Evolutionary conservation across 2,329 filamentous ascomycete genomes (phyloP).

Genomic region (Fusarium newnesense): DNA sequence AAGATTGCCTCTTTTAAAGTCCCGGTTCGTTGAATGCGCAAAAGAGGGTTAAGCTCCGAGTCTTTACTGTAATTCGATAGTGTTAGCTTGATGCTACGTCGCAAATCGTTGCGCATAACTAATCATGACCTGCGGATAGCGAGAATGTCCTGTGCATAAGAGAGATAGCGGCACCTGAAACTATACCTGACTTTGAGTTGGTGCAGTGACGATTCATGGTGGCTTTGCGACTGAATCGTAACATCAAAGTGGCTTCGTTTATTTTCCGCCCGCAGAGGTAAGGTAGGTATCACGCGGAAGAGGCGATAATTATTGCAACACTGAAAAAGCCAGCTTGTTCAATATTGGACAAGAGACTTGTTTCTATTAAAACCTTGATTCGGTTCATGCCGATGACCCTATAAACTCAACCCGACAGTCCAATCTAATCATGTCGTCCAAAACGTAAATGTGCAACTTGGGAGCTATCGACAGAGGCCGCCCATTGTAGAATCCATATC

Average conservation of each 20-base stretch:
- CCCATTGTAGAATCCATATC: background rate
- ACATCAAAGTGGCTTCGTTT: background rate
- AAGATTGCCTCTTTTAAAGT: constrained; percentile 16
- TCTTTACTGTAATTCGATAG: constrained; percentile 6
- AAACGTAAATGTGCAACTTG: background rate
- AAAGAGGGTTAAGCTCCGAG: constrained; percentile 6
- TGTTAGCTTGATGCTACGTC: background rate
- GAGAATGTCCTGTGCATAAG: background rate
- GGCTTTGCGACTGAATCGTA: background rate
- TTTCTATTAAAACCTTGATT: background rate
- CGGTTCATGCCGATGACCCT: background rate
- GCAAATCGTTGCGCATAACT: background rate
- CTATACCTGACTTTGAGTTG: background rate
- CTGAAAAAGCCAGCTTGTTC: background rate
- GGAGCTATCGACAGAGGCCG: background rate
- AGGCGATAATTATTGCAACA: background rate
- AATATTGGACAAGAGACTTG: background rate
- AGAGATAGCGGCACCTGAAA: background rate
- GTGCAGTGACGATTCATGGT: background rate
- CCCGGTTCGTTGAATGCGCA: background rate
- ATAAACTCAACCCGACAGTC: background rate
- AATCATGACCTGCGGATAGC: background rate
- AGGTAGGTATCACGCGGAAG: background rate
- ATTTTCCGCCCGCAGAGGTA: background rate
- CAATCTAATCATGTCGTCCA: background rate